Conservation (phyloP, 306 rosid genomes). For the Heteromeles arbutifolia region DNA sequence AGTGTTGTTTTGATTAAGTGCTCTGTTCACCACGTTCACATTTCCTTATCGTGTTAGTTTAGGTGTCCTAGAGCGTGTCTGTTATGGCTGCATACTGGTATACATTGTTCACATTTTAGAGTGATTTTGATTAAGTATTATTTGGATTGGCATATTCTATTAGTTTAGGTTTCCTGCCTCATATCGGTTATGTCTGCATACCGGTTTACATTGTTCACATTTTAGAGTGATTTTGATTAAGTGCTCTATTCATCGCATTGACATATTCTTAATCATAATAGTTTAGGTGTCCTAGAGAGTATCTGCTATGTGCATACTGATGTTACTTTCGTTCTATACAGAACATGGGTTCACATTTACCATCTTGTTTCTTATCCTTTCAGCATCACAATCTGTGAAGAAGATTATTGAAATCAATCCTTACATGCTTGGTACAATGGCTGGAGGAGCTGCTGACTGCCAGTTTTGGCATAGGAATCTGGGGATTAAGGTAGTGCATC, state of each 20-base stretch:
- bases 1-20: background rate
- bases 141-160: too few species aligned
- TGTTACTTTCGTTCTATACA: background rate
- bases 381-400: conserved; percentile 96
- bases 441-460: conserved; percentile 58
- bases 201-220: too few species aligned
- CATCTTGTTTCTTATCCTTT: background rate
- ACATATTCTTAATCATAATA: background rate
- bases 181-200: too few species aligned
- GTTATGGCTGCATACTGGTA: background rate
- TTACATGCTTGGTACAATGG: conserved; percentile 57
- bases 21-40: background rate
- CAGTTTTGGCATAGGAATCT: conserved; percentile 53
- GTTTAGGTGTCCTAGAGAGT: background rate
- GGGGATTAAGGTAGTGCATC: conserved; percentile 35
- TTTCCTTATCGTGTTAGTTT: background rate
- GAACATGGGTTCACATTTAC: background rate
- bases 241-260: too few species aligned
- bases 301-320: background rate
- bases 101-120: too few species aligned
- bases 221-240: too few species aligned
- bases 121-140: too few species aligned
- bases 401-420: conserved; percentile 49
- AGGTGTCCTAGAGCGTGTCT: background rate
- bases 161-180: too few species aligned